Conservation (phyloP, 352 stramenopile species). For the Phytophthora uliginosa region DNA sequence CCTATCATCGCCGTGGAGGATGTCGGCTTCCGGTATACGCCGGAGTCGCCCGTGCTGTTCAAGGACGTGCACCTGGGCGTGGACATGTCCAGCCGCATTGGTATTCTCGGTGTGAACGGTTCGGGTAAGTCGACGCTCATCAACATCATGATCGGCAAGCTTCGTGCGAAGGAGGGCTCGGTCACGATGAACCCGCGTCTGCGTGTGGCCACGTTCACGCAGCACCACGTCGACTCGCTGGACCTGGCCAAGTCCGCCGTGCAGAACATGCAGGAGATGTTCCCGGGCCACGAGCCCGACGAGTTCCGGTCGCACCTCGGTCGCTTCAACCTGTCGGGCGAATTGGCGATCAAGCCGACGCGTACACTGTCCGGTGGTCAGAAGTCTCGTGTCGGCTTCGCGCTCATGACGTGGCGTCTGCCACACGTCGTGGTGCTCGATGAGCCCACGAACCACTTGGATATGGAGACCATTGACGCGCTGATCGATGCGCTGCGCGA, state of each 20-base stretch:
- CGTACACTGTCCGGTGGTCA: conserved; percentile 97
- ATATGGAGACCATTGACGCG: conserved; percentile 93
- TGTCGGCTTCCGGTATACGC: conserved; percentile 81
- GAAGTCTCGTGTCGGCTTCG: conserved; percentile 96
- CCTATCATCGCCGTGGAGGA: conserved; percentile 97
- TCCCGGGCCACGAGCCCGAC: conserved; percentile 82
- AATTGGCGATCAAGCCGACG: conserved; percentile 96
- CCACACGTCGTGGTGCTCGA: conserved; percentile 98
- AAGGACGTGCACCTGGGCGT: conserved; percentile 97
- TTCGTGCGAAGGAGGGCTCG: conserved; percentile 87
- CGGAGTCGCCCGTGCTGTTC: conserved; percentile 74
- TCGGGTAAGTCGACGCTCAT: conserved; percentile 97
- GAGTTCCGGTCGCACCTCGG: conserved; percentile 97
- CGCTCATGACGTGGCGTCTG: conserved; percentile 95
- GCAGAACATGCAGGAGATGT: conserved; percentile 93
- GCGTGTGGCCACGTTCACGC: conserved; percentile 97
- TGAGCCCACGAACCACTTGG: conserved; percentile 98
- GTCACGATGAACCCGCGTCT: conserved; percentile 93
- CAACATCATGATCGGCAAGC: conserved; percentile 97
- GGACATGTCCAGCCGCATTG: conserved; percentile 96
- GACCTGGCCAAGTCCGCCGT: conserved; percentile 93
- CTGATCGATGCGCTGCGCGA: conserved; percentile 96
- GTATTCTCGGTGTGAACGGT: conserved; percentile 94
- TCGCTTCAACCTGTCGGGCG: conserved; percentile 97
- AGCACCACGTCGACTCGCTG: conserved; percentile 97